Conservation (phyloP, 306 rosid species). For the Crataegus laevigata region DNA sequence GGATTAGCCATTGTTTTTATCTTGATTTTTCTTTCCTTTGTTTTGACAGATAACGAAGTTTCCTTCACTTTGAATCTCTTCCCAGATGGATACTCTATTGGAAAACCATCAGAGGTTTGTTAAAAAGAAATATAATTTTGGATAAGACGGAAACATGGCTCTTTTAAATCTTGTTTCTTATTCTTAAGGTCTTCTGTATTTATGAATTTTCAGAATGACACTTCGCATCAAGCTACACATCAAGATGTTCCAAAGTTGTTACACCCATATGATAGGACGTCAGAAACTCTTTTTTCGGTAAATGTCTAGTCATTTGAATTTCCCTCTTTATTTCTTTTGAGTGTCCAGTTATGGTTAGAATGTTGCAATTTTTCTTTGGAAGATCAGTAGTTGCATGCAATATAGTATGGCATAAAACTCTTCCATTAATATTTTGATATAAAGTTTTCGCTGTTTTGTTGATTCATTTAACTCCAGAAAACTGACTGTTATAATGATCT, state of each 20-base stretch:
- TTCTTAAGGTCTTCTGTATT: neutral
- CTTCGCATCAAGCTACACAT: constrained; percentile 29
- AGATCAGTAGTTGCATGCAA: neutral
- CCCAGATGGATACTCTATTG: constrained; percentile 79
- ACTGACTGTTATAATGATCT: neutral
- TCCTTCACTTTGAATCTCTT: constrained; percentile 78
- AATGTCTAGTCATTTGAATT: constrained; percentile 24
- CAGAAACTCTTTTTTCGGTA: constrained; percentile 84
- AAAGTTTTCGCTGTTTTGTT: neutral
- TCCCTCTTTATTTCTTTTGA: constrained; percentile 1
- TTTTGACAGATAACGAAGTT: constrained; percentile 62
- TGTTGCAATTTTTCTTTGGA: neutral
- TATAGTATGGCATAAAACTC: neutral
- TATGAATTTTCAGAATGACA: constrained; percentile 57
- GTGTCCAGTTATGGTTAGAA: neutral
- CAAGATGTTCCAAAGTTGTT: constrained; percentile 66
- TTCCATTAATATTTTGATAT: neutral
- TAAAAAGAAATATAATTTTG: constrained; percentile 11
- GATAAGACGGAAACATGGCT: neutral
- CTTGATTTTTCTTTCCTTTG: constrained; percentile 9
- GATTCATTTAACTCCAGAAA: neutral
- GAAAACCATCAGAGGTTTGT: constrained; percentile 85
- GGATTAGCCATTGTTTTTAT: constrained; percentile 14
- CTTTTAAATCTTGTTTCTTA: constrained; percentile 10
- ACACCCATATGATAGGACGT: constrained; percentile 85